Evolutionary conservation across 2,329 filamentous ascomycete species (phyloP), one percentile per base, ranked within the genome.

Genomic region (Orbilia quercus): DNA sequence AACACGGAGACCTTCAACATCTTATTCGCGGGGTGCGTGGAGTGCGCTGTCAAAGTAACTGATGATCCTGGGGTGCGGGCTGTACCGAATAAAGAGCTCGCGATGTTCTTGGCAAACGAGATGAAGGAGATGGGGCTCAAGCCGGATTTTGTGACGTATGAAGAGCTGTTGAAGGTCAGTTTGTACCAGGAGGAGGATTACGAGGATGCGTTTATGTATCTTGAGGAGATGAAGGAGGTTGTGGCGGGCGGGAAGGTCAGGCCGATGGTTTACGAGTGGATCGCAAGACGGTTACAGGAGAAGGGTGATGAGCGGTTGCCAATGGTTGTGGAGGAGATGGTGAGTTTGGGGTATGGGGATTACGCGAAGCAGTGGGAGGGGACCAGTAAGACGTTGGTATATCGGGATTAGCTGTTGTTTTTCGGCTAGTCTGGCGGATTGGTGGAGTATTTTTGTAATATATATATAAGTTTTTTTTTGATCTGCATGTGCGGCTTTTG

Each of bases 51-150:
- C 78, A 76, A 53, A 9, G 28, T 31, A 5, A 5, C 28, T 31
- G 28, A 31, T 9, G 28, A 31, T 31, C 28, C 28, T 31, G 28
- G 28, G 5, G 5, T 5, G 9, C 28, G 28, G 5, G 28, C 28
- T 31, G 28, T 31, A 20, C 51, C 78, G 5, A 82, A 84, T 65
- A 85, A 86, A 66, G 82, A 85, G 38, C 80, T 85, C 4, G 87
- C 87, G 47, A 86, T 88, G 80, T 89, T 87, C 77, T 80, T 90
- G 1, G 84, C 86, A 7, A 82, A 84, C 14, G 88, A 90, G 77
- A 88, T 90, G 84, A 81, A 84, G 4, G 82, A 84, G 7, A 80
- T 88, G 7, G 81, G 81, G 6, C 80, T 89, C 25, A 77, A 81
- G 14, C 87, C 88, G 0, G 83, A 88, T 70, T 78, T 80, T n/a